These are phyloP conservation scores for Botrytis porri DNA, from an alignment of 2,329 filamentous ascomycete species.

Conservation along the genomic window DNA sequence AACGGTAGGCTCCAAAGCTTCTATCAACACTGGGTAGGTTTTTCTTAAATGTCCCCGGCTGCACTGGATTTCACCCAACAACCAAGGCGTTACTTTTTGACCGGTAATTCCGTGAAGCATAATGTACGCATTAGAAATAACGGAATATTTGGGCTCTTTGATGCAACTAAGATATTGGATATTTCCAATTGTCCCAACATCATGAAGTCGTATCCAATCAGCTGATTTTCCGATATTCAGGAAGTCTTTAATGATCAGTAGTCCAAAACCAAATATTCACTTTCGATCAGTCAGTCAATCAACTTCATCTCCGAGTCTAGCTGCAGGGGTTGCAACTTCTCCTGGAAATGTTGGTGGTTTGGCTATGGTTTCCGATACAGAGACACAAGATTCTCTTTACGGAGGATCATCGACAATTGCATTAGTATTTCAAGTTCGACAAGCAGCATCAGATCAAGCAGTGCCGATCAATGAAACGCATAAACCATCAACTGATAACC, in stretches of 20 bases:
- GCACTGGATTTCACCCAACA: background rate
- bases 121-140: background rate
- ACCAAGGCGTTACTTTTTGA: background rate
- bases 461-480: background rate
- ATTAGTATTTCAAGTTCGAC: conserved; percentile 12
- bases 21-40: conserved; percentile 4
- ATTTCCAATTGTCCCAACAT: background rate
- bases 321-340: background rate
- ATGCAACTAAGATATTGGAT: background rate
- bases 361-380: conserved; percentile 15
- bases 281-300: background rate
- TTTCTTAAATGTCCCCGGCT: background rate
- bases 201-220: background rate
- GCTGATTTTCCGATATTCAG: background rate
- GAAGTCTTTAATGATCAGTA: background rate
- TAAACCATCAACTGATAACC: background rate
- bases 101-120: background rate
- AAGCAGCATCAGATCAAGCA: conserved; percentile 12
- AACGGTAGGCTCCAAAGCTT: conserved; percentile 11
- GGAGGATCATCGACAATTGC: conserved; percentile 16
- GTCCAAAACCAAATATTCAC: background rate
- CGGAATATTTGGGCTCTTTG: background rate
- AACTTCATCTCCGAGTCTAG: background rate
- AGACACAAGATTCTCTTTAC: conserved; percentile 5
- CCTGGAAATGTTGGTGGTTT: conserved; percentile 12